These are phyloP conservation scores for Talaromyces sp. DNA, from an alignment of 2,329 filamentous ascomycete genomes.

Conservation along the genomic window DNA sequence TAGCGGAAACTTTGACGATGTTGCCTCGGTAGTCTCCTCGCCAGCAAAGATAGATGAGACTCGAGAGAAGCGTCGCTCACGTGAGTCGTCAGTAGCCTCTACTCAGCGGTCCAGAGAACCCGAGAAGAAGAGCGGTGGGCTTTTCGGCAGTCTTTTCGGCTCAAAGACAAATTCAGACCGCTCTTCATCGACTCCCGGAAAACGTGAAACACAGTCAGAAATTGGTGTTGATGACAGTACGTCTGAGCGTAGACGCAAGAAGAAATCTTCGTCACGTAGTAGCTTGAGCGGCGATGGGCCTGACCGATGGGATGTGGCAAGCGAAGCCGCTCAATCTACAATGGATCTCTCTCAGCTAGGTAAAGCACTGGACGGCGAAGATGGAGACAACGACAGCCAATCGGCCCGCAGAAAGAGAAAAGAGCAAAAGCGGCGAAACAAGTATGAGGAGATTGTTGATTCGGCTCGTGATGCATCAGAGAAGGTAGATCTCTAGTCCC, in stretches of 20 bases:
- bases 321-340: constrained; percentile 49
- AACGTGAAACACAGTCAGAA: constrained; percentile 37
- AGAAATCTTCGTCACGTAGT: constrained; percentile 40
- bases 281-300: constrained; percentile 37
- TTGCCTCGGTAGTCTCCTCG: constrained; percentile 34
- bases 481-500: constrained; percentile 37
- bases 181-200: constrained; percentile 30
- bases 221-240: constrained; percentile 34
- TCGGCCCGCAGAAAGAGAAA: constrained; percentile 32
- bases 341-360: constrained; percentile 47
- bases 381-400: constrained; percentile 37
- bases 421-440: constrained; percentile 36
- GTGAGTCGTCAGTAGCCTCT: constrained; percentile 21
- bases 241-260: constrained; percentile 44
- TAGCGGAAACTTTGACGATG: constrained; percentile 34
- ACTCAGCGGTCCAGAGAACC: constrained; percentile 28
- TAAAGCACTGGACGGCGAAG: constrained; percentile 43
- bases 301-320: constrained; percentile 19
- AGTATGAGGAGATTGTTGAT: constrained; percentile 37
- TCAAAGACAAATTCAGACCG: constrained; percentile 27
- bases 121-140: constrained; percentile 30
- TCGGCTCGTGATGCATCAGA: constrained; percentile 31
- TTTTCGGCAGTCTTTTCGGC: constrained; percentile 38
- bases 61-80: constrained; percentile 30
- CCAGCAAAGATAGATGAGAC: constrained; percentile 31